Evolutionary conservation across 495 filamentous ascomycete species (phyloP).

Genomic region (Corynascus novoguineensis): DNA sequence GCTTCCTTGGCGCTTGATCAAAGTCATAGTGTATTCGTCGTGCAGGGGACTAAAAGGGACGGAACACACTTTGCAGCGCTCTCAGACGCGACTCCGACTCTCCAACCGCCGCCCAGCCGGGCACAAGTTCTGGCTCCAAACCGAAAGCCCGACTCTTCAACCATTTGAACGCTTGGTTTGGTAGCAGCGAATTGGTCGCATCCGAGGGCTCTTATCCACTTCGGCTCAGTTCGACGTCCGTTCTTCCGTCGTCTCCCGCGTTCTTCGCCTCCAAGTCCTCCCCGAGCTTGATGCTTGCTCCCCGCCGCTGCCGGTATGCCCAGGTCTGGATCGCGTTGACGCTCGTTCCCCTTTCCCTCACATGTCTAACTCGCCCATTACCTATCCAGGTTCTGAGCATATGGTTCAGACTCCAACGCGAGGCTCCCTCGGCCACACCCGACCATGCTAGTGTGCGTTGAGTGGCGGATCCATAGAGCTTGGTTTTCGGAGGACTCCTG

Average conservation of each 20-base stretch:
- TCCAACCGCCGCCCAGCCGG: not conserved
- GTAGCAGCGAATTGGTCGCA: not conserved
- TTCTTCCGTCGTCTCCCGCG: not conserved
- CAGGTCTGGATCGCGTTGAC: too few species aligned
- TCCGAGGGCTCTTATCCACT: not conserved
- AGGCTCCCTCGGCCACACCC: not conserved
- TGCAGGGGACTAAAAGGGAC: too few species aligned
- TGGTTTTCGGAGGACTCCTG: not conserved
- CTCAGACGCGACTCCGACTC: not conserved
- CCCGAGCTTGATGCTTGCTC: not conserved
- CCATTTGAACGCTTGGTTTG: not conserved
- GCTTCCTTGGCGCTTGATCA: not conserved
- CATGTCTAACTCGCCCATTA: not conserved
- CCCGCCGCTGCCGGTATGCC: not conserved
- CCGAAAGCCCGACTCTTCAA: not conserved
- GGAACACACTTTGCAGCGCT: too few species aligned
- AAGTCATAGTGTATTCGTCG: too few species aligned
- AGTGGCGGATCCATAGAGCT: constrained; percentile 3
- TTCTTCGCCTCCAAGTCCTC: not conserved
- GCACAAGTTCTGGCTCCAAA: too few species aligned
- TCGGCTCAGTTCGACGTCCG: not conserved
- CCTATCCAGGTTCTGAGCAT: not conserved
- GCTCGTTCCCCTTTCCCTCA: too few species aligned
- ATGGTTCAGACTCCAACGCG: not conserved
- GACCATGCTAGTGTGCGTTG: constrained; percentile 16